Percentiles rank a stretch among this genome's conserved stretches.
These are phyloP conservation scores for Primulina huaijiensis DNA, from an alignment of 257 asterid species.

Conservation along the genomic window DNA sequence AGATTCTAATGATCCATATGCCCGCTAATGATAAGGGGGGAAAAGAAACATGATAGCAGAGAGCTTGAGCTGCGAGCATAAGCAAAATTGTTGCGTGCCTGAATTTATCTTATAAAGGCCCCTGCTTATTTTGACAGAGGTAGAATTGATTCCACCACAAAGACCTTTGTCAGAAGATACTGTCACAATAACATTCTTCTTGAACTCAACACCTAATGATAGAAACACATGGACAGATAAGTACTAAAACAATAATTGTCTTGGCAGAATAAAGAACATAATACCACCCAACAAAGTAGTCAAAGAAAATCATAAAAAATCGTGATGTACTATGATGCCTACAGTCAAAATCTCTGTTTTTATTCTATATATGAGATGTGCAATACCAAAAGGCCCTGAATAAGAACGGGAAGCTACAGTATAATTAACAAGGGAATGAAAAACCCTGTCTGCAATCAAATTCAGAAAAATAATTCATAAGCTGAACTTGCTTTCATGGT, in stretches of 20 bases:
- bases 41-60: conserved; percentile 9
- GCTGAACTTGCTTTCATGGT: not conserved
- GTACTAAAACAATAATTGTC: conserved; percentile 4
- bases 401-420: not conserved
- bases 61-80: conserved; percentile 1
- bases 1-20: not conserved
- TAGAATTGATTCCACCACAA: conserved; percentile 97
- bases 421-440: not conserved
- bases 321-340: not conserved
- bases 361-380: not conserved
- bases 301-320: conserved; percentile 1
- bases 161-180: conserved; percentile 97
- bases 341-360: too few species aligned
- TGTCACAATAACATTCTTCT: conserved; percentile 81
- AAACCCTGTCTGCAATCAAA: not conserved
- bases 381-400: not conserved
- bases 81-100: conserved; percentile 33
- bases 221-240: conserved; percentile 15
- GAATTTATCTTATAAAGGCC: conserved; percentile 63
- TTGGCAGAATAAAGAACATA: conserved; percentile 1
- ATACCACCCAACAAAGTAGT: not conserved
- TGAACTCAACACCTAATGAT: conserved; percentile 79
- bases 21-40: conserved; percentile 5
- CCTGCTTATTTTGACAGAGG: conserved; percentile 88
- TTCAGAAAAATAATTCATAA: too few species aligned